Evolutionary conservation across 2,329 filamentous ascomycete genomes (phyloP), one percentile per base, ranked within the genome.

Genomic region (Ceratocystis eucalypticola): DNA sequence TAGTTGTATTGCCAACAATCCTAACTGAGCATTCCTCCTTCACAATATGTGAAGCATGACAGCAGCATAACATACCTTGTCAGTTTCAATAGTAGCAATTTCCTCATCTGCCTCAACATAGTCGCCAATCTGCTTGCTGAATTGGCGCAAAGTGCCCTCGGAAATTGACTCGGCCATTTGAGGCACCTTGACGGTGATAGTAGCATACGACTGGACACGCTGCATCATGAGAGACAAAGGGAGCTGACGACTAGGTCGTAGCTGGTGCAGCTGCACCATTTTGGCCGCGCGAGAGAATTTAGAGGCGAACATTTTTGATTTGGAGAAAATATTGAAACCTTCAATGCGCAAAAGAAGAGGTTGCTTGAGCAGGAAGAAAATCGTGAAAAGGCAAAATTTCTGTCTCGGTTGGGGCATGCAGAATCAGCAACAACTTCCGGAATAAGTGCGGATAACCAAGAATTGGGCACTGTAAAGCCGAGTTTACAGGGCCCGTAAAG

Each of bases 111-210:
- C 87, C 79, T 96, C 91, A 64, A 99, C 92, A 72, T 86, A 92
- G 75, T 99, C 94, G 73, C 94, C 94, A 72, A 96, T 80, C 78
- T 93, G 76, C 76, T 97, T 97, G 73, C 85, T 88, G 81, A 92
- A 97, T 75, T 96, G 91, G 79, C 96, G 96, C 73, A 99, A 77
- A 25, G 94, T 99, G 69, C 94, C 94, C 77, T 99, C 94, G 57
- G 91, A 95, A 76, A 99, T 97, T 62, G 94, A 97, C 78, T 99
- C 94, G 70, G 94, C 94, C 94, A 99, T 97, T 75, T 94, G 85
- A 44, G 94, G 94, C 71, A 97, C 94, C 79, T 97, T 93, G 76
- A 99, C 86, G 70, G 93, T 79, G 71, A 84, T 87, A 74, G 96
- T 91, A 75, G 92, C 92, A 73, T 87, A 87, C 70, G 72, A 80